phyloP scores from a whole-genome alignment of 495 filamentous ascomycete species.

The Penicillium salamii region DNA sequence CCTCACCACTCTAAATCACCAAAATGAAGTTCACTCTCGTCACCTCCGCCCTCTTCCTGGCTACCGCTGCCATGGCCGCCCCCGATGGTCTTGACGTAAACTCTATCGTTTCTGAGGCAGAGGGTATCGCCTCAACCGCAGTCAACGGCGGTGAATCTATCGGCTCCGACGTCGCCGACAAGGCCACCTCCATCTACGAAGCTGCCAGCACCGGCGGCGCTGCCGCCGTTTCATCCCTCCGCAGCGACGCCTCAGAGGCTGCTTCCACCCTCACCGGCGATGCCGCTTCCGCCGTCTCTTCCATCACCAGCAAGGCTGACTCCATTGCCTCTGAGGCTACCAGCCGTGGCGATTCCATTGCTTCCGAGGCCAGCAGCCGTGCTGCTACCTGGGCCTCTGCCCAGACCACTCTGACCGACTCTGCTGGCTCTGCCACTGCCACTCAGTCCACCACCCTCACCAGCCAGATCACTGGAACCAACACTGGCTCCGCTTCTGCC shows the following conservation, averaged over 20 bases:
- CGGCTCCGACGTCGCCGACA: conserved; percentile 1
- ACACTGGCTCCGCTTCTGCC: conserved; percentile 15
- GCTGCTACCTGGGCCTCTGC: conserved; percentile 13
- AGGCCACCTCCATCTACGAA: conserved; percentile 7
- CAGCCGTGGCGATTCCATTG: no score
- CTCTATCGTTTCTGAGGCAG: conserved; percentile 16
- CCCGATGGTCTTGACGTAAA: conserved; percentile 13
- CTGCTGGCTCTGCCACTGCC: conserved; percentile 12
- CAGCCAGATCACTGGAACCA: conserved; percentile 10
- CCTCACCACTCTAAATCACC: background rate
- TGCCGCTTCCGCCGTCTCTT: conserved; percentile 17
- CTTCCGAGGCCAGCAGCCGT: conserved; percentile 12
- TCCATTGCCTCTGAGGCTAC: background rate
- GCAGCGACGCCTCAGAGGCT: conserved; percentile 9
- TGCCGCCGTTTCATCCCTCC: conserved; percentile 8
- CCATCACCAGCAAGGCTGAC: conserved; percentile 13
- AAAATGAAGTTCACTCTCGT: conserved; percentile 30
- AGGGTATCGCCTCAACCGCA: conserved; percentile 1
- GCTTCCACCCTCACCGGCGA: conserved; percentile 8
- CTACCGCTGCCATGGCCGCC: conserved; percentile 18
- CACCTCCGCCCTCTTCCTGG: conserved; percentile 25
- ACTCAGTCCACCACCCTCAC: conserved; percentile 18
- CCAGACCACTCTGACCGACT: conserved; percentile 17
- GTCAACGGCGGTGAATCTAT: conserved; percentile 5
- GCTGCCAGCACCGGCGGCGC: conserved; percentile 10